Evolutionary conservation across 306 rosid genomes (phyloP), one percentile per base, ranked within the genome.

Genomic region (Trifolium fragiferum): DNA sequence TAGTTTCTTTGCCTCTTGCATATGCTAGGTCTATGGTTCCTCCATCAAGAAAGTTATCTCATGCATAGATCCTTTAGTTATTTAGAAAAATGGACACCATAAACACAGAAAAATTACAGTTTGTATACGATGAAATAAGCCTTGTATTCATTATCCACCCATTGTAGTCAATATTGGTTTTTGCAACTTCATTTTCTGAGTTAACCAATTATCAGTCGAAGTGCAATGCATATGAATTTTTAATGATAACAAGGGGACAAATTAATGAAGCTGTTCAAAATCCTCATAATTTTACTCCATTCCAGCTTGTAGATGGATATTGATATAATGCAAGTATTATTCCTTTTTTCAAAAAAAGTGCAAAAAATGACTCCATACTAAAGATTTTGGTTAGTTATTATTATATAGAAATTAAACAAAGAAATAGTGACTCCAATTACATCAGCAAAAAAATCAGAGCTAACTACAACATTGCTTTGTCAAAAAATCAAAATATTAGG

Each of bases 1-100:
- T 91, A 10, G 78, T 89, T 61, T 81, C 84, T 21, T 81, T 91
- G 66, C 97, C 97, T n/a, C 53, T 66, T 69, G 93, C 97, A 1
- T 90, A 84, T 82, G 83, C 80, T 25, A 89, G 76, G 81, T 76
- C 91, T 40, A 50, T 83, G 71, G 72, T 84, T 66, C 67, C 83
- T 53, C 87, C 92, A 20, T 44, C 90, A 75, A 78, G 74, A 67
- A 83, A 68, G 64, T 25, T 41, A 23, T 81, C 89, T 66, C 30
- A 72, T 74, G 35, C 77, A 41, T 83, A 79, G 75, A 69, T 59
- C n/a, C 19, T 59, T 21, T 25, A 51, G 62, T 55, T 72, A 10
- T 33, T 60, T 78, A 66, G 76, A 72, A 82, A 74, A 75, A 58
- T 49, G 77, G 66, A 53, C 3, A 61, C 21, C 7, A 46, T 27